Percentiles rank a stretch among this genome's conserved stretches.
phyloP scores from a whole-genome alignment of 1,139 yeast species.

The Torulaspora pretoriensis region DNA sequence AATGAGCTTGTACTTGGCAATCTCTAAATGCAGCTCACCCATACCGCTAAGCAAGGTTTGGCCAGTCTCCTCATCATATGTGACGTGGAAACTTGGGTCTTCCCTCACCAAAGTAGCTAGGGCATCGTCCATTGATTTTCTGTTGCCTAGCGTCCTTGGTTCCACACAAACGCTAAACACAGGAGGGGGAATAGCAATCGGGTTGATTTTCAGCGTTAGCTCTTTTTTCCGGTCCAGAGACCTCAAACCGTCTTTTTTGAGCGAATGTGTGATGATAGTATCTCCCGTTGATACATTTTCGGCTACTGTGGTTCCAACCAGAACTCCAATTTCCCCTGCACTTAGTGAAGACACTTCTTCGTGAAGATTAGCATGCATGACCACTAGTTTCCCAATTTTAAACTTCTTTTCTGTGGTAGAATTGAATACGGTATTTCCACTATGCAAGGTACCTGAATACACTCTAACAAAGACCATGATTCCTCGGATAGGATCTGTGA shows the following conservation, averaged over 20 bases:
- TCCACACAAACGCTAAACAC: conserved; percentile 83
- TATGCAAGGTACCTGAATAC: conserved; percentile 69
- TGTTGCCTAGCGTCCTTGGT: conserved; percentile 80
- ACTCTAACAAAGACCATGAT: conserved; percentile 82
- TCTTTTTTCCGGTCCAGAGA: conserved; percentile 42
- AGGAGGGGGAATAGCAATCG: conserved; percentile 86
- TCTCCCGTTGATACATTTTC: conserved; percentile 83
- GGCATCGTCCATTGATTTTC: conserved; percentile 62
- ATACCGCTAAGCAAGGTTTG: conserved; percentile 87
- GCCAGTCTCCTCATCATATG: conserved; percentile 79
- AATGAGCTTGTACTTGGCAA: conserved; percentile 70
- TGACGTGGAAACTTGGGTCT: conserved; percentile 70
- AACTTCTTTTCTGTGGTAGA: conserved; percentile 67
- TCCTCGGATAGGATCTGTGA: conserved; percentile 80
- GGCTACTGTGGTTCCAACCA: conserved; percentile 39
- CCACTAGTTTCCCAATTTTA: conserved; percentile 60
- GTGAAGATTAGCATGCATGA: conserved; percentile 88
- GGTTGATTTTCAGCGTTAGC: conserved; percentile 54
- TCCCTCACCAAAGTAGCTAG: conserved; percentile 65
- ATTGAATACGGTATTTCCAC: conserved; percentile 61
- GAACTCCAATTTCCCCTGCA: conserved; percentile 88
- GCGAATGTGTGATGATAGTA: conserved; percentile 60
- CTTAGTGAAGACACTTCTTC: conserved; percentile 59
- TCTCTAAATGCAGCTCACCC: conserved; percentile 94
- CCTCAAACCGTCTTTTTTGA: conserved; percentile 47